Evolutionary conservation across 495 filamentous ascomycete genomes (phyloP), one percentile per base, ranked within the genome.

Genomic region (Trypethelium eluteriae): DNA sequence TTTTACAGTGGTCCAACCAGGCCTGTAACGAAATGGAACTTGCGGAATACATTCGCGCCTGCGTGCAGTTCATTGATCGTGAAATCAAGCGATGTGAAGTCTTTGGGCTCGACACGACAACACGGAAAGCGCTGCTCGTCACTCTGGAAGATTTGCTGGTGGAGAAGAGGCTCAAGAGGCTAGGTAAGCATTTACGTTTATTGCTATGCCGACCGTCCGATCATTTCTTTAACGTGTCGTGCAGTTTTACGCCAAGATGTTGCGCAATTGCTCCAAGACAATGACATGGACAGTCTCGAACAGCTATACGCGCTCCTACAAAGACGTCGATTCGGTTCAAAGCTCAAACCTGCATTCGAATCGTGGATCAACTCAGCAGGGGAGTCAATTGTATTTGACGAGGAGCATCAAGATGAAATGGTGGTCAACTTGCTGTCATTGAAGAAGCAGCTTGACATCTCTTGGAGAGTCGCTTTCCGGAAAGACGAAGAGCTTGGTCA

Each of bases 351-450:
- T 2, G 82, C 92, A 0, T 98, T 94, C 80, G 85, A 87, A 71
- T 78, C 77, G 11, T 94, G 93, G 77, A 94, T 98, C 68, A 78
- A 86, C 34, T 79, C 84, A 62, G 84, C 88, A n/a, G 95, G 94
- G 2, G 81, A 86, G 0, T 73, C 69, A 2, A 96, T 98, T 64
- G 86, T 98, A 10, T 87, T 88, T 66, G 92, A 96, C 72, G 87
- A 86, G 38, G 81, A 83, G 3, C 84, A 88, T 39, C 86, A 88
- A 62, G 85, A 89, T 53, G 85, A 92, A n/a, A 98, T 98, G 94
- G 86, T 98, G 2, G 76, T 87, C 4, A 84, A 90, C 32, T 78
- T 98, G 16, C 81, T 98, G 5, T 82, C 88, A 56, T 88, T 98
- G 70, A 94, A 96, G 76, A 83, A 84, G 66, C 83, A 88, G 38